A percentile compares a stretch with the other conserved stretches of the same genome.
These are phyloP conservation scores for Fragilaria crotonensis DNA, from an alignment of 108 stramenopile genomes.

Conservation along the genomic window DNA sequence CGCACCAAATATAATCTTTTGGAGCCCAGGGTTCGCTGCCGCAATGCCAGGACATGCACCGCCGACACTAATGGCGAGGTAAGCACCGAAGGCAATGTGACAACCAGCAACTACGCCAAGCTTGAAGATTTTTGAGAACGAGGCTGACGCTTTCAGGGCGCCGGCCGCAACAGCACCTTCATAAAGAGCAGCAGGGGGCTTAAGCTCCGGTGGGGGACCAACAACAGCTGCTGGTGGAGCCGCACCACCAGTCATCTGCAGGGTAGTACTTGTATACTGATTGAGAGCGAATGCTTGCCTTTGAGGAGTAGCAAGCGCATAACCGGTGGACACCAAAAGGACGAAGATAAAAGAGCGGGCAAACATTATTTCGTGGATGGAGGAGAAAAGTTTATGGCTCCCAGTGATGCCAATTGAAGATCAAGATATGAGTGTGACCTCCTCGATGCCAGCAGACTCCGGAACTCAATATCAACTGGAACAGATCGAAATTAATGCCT, in stretches of 20 bases:
- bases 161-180: constrained; percentile 76
- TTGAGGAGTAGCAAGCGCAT: background rate
- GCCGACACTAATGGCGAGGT: constrained; percentile 76
- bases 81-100: constrained; percentile 85
- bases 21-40: constrained; percentile 78
- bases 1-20: constrained; percentile 80
- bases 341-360: background rate
- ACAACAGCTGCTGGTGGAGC: background rate
- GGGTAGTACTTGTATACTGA: background rate
- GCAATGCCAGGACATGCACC: constrained; percentile 80
- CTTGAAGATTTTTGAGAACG: constrained; percentile 72
- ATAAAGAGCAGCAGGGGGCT: constrained; percentile 69
- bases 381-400: background rate
- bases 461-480: too few species aligned
- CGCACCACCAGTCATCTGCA: background rate
- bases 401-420: too few species aligned
- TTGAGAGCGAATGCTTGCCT: background rate
- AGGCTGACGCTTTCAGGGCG: constrained; percentile 60
- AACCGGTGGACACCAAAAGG: background rate
- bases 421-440: too few species aligned
- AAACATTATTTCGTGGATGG: background rate
- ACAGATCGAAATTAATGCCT: too few species aligned
- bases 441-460: too few species aligned
- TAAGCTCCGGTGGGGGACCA: background rate
- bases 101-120: constrained; percentile 77